Conservation (phyloP, 2,329 filamentous ascomycete species). For the Xylaria sp. region DNA sequence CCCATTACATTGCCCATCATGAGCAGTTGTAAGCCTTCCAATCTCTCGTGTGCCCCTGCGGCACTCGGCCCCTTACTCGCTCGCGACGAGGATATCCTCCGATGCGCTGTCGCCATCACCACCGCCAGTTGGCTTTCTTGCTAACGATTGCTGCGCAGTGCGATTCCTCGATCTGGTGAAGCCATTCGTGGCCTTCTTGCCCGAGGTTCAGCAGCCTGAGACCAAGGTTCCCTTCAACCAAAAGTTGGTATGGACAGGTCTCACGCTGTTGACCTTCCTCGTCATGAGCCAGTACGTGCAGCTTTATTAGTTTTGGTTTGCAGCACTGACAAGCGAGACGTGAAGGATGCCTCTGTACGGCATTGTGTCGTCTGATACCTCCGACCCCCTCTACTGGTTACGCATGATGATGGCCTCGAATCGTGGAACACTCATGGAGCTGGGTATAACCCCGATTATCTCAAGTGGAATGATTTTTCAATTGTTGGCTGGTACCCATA, state of each 20-base stretch:
- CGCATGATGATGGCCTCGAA: slow-evolving; percentile 99
- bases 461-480: slow-evolving; percentile 99
- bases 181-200: slow-evolving; percentile 98
- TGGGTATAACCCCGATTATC: slow-evolving; percentile 98
- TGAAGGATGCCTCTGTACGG: slow-evolving; percentile 90
- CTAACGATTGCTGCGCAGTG: slow-evolving; percentile 66
- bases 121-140: slow-evolving; percentile 8
- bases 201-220: slow-evolving; percentile 98
- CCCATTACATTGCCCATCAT: slow-evolving; percentile 49
- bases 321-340: no score
- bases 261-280: slow-evolving; percentile 97
- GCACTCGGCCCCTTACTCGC: slow-evolving; percentile 17
- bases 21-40: slow-evolving; percentile 53
- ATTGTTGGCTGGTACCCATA: slow-evolving; percentile 98
- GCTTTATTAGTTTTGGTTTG: no score
- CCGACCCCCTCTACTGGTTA: slow-evolving; percentile 98
- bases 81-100: slow-evolving; percentile 23
- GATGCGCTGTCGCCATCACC: slow-evolving; percentile 35
- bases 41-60: slow-evolving; percentile 16
- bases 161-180: slow-evolving; percentile 99
- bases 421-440: slow-evolving; percentile 92
- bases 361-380: slow-evolving; percentile 98
- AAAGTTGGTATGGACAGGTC: slow-evolving; percentile 93
- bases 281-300: slow-evolving; percentile 82
- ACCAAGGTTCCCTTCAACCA: slow-evolving; percentile 99